These are phyloP conservation scores for Colletotrichum sp. DNA, from an alignment of 2,329 filamentous ascomycete genomes.

Conservation along the genomic window DNA sequence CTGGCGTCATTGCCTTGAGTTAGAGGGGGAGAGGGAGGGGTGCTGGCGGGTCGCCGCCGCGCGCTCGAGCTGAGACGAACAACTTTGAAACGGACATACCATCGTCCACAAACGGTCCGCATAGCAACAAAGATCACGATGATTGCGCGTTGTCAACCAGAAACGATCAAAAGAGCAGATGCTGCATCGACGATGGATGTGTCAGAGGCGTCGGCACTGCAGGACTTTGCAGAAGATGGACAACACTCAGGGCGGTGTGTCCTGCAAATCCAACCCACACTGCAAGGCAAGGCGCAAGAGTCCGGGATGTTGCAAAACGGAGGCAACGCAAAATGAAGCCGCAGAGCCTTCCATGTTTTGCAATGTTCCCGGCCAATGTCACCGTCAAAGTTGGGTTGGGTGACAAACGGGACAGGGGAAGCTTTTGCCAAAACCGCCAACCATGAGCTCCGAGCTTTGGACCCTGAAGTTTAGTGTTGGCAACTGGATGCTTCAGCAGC, in stretches of 20 bases:
- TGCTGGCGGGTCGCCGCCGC: not conserved
- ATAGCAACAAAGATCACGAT: not conserved
- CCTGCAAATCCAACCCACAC: not conserved
- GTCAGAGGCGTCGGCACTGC: not conserved
- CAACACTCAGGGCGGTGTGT: not conserved
- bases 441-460: not conserved
- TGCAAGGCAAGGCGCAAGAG: not conserved
- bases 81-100: conserved; percentile 12
- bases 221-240: conserved; percentile 1
- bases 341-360: not conserved
- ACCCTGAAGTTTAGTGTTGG: not conserved
- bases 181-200: not conserved
- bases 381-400: not conserved
- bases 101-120: conserved; percentile 1
- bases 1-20: conserved; percentile 13
- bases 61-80: not conserved
- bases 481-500: not conserved
- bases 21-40: not conserved
- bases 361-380: not conserved
- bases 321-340: not conserved
- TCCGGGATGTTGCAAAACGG: not conserved
- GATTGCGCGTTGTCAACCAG: not conserved
- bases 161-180: not conserved
- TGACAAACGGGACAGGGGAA: not conserved
- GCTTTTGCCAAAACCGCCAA: not conserved